Base-by-base conservation (phyloP, 495 filamentous ascomycete species). In the Penicillium maclennaniae region DNA sequence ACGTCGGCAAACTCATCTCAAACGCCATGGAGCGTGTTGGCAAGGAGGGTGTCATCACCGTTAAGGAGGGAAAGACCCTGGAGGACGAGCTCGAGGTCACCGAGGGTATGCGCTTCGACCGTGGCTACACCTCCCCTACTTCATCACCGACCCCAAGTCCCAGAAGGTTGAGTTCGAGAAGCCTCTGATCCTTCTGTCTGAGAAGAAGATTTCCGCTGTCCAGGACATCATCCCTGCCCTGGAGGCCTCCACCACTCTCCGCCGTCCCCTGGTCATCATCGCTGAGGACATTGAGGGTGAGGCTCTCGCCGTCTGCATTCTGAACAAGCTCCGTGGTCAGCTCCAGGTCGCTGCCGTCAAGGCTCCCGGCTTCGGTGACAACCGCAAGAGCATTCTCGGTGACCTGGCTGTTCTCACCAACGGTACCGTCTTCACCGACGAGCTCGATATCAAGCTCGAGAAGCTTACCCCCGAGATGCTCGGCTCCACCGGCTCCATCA, bases 151-250 rank as follows among this genome's bases (percentile, higher is more conserved):
- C 67, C 76, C 91, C 81, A 98, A 98, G 85, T 67, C 92, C 43
- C 89, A 95, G 72, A 98, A 97, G 86, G 90, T 97, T 49, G 93
- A 97, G 79, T 97, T 97, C 62, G 93, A 98, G 86, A 97, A 97
- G 84, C 93, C 93, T 58, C 78, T 98, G 61, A 91, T 98, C 73
- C 87, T 98, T 21, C 87, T 98, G 38, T 96, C 92, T 20, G 95
- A 98, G 84, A 96, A 96, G 88, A 98, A 98, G 85, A 98, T 98
- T 75, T 97, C 93, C 43, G 86, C 89, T 43, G 95, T 96, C 43
- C 89, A 96, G 78, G 93, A 98, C 76, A 96, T 98, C 70, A 90
- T 98, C 71, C 93, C 93, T 49, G 91, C 95, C 48, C 88, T 98
- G 49, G 93, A 98, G 78, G 87, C 88, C 61, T 97, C 95, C 55